Conservation (phyloP, 169 alveolate genomes). For the Cryptosporidium bovis region DNA sequence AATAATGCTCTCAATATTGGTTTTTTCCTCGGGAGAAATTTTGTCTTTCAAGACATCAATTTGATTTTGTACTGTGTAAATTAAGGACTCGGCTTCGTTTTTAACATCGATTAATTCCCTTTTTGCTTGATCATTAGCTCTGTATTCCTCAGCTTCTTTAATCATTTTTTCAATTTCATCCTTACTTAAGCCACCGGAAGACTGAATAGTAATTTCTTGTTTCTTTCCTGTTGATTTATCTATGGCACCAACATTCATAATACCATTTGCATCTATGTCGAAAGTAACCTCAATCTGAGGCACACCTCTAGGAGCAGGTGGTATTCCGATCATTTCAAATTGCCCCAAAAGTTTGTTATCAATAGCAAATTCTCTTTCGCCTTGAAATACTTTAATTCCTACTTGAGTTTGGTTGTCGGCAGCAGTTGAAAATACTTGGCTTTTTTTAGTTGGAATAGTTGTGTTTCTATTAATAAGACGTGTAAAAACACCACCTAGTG, state of each 20-base stretch:
- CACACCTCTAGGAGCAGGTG: slow-evolving; percentile 99
- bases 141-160: slow-evolving; percentile 94
- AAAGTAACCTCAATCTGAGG: slow-evolving; percentile 95
- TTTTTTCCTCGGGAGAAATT: slow-evolving; percentile 21
- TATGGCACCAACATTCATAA: slow-evolving; percentile 95
- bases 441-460: slow-evolving; percentile 98
- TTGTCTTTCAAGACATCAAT: slow-evolving; percentile 1
- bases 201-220: slow-evolving; percentile 94
- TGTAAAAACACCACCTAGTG: slow-evolving; percentile 97
- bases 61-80: slow-evolving; percentile 91
- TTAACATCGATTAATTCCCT: slow-evolving; percentile 92
- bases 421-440: slow-evolving; percentile 97
- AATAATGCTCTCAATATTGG: slow-evolving; percentile 9
- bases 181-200: slow-evolving; percentile 95
- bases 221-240: slow-evolving; percentile 97
- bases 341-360: slow-evolving; percentile 98
- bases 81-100: slow-evolving; percentile 93
- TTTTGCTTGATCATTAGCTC: slow-evolving; percentile 93
- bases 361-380: slow-evolving; percentile 98
- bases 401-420: slow-evolving; percentile 98
- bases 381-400: slow-evolving; percentile 98
- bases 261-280: slow-evolving; percentile 98
- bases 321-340: slow-evolving; percentile 96
- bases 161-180: slow-evolving; percentile 96
- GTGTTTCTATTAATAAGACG: slow-evolving; percentile 96